Conservation (phyloP, 2,329 filamentous ascomycete species). For the Ophiocordyceps camponoti-saundersi region DNA sequence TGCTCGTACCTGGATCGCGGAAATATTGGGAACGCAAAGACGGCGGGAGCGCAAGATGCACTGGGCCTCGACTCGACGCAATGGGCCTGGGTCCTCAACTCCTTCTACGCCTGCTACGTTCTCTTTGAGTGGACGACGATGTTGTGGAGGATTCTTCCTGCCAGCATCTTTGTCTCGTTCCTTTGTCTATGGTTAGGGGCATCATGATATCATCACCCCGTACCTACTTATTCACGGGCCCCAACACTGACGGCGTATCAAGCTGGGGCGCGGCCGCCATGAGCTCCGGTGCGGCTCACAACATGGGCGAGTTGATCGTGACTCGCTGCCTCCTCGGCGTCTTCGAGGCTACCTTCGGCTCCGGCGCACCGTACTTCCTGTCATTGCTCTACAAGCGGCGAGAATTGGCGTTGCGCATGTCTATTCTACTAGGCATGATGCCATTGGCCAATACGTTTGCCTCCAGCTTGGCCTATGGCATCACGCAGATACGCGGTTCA, state of each 20-base stretch:
- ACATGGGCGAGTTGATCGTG: slow-evolving; percentile 7
- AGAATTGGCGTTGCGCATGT: slow-evolving; percentile 13
- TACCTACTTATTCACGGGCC: neutral
- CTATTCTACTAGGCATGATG: slow-evolving; percentile 11
- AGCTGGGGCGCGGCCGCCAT: slow-evolving; percentile 5
- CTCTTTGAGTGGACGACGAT: slow-evolving; percentile 8
- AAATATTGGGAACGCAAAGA: slow-evolving; percentile 7
- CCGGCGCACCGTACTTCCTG: slow-evolving; percentile 13
- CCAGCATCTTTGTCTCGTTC: slow-evolving; percentile 7
- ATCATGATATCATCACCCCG: neutral
- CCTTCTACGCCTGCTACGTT: slow-evolving; percentile 11
- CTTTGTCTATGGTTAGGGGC: slow-evolving; percentile 6
- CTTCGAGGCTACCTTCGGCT: slow-evolving; percentile 10
- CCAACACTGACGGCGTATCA: neutral
- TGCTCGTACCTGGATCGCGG: slow-evolving; percentile 4
- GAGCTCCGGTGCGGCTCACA: slow-evolving; percentile 6
- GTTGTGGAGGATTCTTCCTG: slow-evolving; percentile 9
- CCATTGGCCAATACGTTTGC: slow-evolving; percentile 17
- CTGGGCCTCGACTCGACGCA: slow-evolving; percentile 6
- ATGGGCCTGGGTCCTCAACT: slow-evolving; percentile 10
- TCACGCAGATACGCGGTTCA: slow-evolving; percentile 10
- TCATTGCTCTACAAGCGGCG: slow-evolving; percentile 16
- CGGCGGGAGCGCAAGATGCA: slow-evolving; percentile 8
- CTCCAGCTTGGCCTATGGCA: slow-evolving; percentile 15
- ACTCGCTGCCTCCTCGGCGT: slow-evolving; percentile 11